These are phyloP conservation scores for Phytomonas francai DNA, from an alignment of 208 protist species.

Conservation along the genomic window DNA sequence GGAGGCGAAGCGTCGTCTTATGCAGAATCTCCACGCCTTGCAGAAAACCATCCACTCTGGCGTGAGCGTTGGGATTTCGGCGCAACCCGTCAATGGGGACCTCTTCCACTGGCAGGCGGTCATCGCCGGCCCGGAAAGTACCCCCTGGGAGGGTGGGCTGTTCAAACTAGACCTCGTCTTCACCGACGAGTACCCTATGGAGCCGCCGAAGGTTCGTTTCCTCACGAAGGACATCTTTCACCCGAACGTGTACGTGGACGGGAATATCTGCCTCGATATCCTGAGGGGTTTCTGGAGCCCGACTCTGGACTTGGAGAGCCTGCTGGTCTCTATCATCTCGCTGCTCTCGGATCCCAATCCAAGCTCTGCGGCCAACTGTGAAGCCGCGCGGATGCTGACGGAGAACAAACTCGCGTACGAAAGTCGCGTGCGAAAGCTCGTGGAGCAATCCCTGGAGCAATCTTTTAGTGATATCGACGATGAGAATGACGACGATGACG, in stretches of 20 bases:
- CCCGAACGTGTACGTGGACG: constrained; percentile 99
- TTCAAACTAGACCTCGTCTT: constrained; percentile 81
- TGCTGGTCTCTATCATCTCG: constrained; percentile 99
- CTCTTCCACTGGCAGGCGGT: constrained; percentile 83
- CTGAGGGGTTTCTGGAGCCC: constrained; percentile 98
- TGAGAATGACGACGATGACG: constrained; percentile 29
- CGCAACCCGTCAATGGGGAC: constrained; percentile 59
- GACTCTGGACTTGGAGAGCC: constrained; percentile 97
- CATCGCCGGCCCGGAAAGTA: constrained; percentile 69
- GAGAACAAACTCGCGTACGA: constrained; percentile 96
- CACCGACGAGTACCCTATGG: constrained; percentile 85
- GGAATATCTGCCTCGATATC: constrained; percentile 99
- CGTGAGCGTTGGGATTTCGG: constrained; percentile 37
- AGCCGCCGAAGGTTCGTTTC: constrained; percentile 97
- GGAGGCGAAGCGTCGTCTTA: constrained; percentile 50
- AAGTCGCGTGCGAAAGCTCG: constrained; percentile 42
- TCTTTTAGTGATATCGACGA: constrained; percentile 52
- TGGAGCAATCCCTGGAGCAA: constrained; percentile 70
- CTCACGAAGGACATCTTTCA: constrained; percentile 97
- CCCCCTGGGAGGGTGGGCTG: constrained; percentile 84
- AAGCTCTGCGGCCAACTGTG: constrained; percentile 97
- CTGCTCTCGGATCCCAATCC: constrained; percentile 99
- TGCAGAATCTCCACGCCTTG: constrained; percentile 54
- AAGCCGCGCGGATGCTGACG: constrained; percentile 94
- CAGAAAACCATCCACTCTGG: constrained; percentile 29